Evolutionary conservation across 2,329 filamentous ascomycete genomes (phyloP), one percentile per base, ranked within the genome.

Genomic region (Chrysoporthe austroafricana): DNA sequence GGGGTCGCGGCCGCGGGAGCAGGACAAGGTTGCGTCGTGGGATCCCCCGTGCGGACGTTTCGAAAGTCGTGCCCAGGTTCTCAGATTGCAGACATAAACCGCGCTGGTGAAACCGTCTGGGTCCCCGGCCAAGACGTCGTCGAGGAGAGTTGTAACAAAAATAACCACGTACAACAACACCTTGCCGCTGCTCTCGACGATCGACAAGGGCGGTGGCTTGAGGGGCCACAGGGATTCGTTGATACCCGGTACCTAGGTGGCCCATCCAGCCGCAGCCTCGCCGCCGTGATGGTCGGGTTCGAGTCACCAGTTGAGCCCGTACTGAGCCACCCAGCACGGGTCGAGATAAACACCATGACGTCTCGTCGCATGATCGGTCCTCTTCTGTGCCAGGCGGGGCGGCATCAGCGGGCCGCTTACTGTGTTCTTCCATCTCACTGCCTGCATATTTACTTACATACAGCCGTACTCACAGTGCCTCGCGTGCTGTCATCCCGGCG

Each of bases 1-100:
- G 57, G 57, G 57, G 36, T 61, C 13, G 59, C 32, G 43, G 59
- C 39, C 43, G 59, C 21, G 43, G 43, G 42, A 61, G n/a, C 14
- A 43, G n/a, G 36, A 60, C 39, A 39, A 11, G 36, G n/a, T n/a
- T 54, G n/a, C 50, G n/a, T 21, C 50, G n/a, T 21, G 16, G 36
- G 44, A 46, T 26, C 26, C 46, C 46, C 50, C 26, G 50, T 21
- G 11, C 16, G 26, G 50, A 1, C 50, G 50, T 32, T 54, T 32
- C 26, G 54, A 26, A 57, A 26, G 21, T 26, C 8, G 36, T 34
- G 54, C 26, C 54, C 32, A 57, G 32, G 54, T 26, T 57, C 16
- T 34, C 18, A 13, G 32, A 16, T 16, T 39, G 13, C 52, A 57
- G 52, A 34, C 54, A 34, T 18, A n/a, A 14, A 32, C 54, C 54